phyloP scores from a whole-genome alignment of 805 yeast species.

The Yarrowia sp. region DNA sequence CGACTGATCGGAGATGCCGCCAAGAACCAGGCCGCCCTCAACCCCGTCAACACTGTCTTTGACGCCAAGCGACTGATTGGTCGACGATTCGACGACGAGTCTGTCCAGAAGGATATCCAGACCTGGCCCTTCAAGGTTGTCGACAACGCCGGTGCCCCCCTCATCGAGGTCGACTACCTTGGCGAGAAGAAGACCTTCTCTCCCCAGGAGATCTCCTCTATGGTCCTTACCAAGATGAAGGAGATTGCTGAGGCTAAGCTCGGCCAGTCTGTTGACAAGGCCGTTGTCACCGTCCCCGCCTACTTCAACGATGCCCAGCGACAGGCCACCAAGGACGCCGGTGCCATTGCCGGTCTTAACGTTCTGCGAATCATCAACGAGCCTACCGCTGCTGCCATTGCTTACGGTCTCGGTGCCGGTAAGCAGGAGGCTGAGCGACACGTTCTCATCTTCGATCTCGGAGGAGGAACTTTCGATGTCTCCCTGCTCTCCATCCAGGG shows the following conservation, averaged over 20 bases:
- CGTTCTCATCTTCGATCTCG: constrained; percentile 88
- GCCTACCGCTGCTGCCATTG: constrained; percentile 96
- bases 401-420: constrained; percentile 93
- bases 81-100: constrained; percentile 77
- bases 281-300: constrained; percentile 84
- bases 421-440: constrained; percentile 78
- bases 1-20: constrained; percentile 96
- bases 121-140: constrained; percentile 87
- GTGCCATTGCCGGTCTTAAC: constrained; percentile 80
- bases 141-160: constrained; percentile 71
- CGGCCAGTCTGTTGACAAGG: constrained; percentile 76
- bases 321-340: constrained; percentile 89
- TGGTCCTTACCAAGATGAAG: constrained; percentile 88
- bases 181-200: constrained; percentile 84
- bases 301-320: constrained; percentile 86
- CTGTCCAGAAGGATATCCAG: constrained; percentile 86
- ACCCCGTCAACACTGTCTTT: constrained; percentile 80
- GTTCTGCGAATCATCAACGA: constrained; percentile 83
- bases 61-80: constrained; percentile 95
- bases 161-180: constrained; percentile 75
- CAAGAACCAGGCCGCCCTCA: constrained; percentile 94
- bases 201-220: constrained; percentile 92
- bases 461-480: constrained; percentile 99
- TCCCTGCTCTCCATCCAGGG: constrained; percentile 87
- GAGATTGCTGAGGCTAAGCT: constrained; percentile 79